Percentiles rank a stretch among this genome's conserved stretches.
phyloP scores from a whole-genome alignment of 176 grass and related monocot species.

The Oryza australiensis region DNA sequence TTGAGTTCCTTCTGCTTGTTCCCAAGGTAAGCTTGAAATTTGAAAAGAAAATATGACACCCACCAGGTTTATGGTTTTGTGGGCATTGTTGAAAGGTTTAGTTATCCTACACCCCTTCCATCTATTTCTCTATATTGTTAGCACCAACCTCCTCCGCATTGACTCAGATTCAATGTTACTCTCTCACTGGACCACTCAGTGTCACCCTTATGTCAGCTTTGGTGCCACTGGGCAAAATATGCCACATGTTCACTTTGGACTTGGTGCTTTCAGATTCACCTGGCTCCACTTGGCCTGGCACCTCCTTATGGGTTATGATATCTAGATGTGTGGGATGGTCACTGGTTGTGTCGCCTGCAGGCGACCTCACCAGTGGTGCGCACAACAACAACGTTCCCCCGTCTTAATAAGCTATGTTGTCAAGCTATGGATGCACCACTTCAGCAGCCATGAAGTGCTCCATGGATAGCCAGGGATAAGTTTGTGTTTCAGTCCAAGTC shows the following conservation, averaged over 20 bases:
- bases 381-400: neutral
- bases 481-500: neutral
- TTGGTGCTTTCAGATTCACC: neutral
- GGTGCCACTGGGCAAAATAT: neutral
- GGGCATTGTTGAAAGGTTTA: neutral
- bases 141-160: neutral
- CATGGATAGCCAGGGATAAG: neutral
- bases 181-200: neutral
- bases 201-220: neutral
- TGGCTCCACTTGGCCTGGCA: neutral
- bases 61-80: neutral
- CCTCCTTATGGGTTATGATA: neutral
- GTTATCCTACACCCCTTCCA: neutral
- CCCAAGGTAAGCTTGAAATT: neutral
- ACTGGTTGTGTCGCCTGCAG: neutral
- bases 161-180: neutral
- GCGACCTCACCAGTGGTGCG: neutral
- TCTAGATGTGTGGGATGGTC: neutral
- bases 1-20: neutral
- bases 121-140: neutral
- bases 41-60: neutral
- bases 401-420: no score
- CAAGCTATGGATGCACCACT: neutral
- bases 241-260: neutral
- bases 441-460: neutral